These are phyloP conservation scores for Fusarium tanahbumbuense DNA, from an alignment of 2,329 filamentous ascomycete species.

Conservation along the genomic window DNA sequence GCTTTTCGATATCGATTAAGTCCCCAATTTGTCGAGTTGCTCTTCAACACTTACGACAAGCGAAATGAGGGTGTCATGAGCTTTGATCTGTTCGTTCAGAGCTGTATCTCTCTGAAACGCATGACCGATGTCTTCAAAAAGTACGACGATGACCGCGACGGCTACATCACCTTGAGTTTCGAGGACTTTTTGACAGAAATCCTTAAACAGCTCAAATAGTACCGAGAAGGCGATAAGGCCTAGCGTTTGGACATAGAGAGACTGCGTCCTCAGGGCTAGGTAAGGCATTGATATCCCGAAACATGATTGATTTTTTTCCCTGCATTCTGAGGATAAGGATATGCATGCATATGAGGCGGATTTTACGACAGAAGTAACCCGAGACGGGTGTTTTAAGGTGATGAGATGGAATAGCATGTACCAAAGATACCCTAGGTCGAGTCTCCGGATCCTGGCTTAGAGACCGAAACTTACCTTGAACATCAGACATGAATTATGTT, in stretches of 20 bases:
- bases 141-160: slow-evolving; percentile 96
- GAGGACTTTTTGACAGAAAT: slow-evolving; percentile 82
- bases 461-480: slow-evolving; percentile 41
- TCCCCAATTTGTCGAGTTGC: slow-evolving; percentile 81
- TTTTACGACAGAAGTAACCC: slow-evolving; percentile 25
- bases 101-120: slow-evolving; percentile 93
- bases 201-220: slow-evolving; percentile 67
- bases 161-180: slow-evolving; percentile 86
- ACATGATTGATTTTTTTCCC: slow-evolving; percentile 9
- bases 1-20: slow-evolving; percentile 94
- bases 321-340: slow-evolving; percentile 1
- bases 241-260: background rate
- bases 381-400: slow-evolving; percentile 2
- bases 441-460: slow-evolving; percentile 43
- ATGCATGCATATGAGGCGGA: slow-evolving; percentile 16
- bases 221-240: background rate
- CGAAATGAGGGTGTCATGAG: slow-evolving; percentile 76
- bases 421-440: slow-evolving; percentile 48
- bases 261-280: background rate
- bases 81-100: slow-evolving; percentile 98
- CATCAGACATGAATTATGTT: slow-evolving; percentile 36
- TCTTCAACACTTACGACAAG: slow-evolving; percentile 93
- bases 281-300: background rate
- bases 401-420: slow-evolving; percentile 31
- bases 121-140: slow-evolving; percentile 99